Evolutionary conservation across 1,284 basidiomycete genomes (phyloP).

Genomic region (Ustilago tritici): DNA sequence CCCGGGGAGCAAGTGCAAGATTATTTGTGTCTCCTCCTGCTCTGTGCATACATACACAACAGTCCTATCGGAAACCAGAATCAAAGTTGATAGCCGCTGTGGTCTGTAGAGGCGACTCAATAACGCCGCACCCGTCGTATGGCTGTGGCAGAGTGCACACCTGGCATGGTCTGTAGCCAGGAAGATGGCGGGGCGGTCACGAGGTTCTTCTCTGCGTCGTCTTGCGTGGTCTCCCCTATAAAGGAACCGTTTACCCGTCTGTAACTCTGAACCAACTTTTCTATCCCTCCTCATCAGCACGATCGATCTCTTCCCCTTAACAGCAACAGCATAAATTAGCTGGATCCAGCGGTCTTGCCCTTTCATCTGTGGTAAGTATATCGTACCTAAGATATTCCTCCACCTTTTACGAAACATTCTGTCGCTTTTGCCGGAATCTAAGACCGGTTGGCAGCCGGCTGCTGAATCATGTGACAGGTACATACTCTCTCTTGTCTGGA

Average conservation of each 20-base stretch:
- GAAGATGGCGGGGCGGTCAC: background rate
- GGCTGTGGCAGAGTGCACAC: background rate
- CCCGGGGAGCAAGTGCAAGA: constrained; percentile 31
- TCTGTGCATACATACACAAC: background rate
- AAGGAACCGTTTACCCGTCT: background rate
- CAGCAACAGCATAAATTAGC: too few species aligned
- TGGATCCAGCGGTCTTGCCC: background rate
- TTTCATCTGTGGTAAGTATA: background rate
- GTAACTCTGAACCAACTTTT: background rate
- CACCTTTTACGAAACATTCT: background rate
- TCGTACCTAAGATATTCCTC: background rate
- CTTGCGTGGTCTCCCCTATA: background rate
- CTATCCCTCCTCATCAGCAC: too few species aligned
- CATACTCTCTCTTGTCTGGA: background rate
- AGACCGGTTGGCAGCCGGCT: background rate
- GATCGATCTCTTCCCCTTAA: too few species aligned
- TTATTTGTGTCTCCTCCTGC: background rate
- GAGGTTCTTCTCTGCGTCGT: background rate
- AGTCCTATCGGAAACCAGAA: background rate
- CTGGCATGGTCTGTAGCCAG: too few species aligned
- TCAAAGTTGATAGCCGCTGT: constrained; percentile 7
- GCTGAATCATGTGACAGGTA: background rate
- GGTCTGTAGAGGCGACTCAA: too few species aligned
- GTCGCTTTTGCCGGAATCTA: background rate
- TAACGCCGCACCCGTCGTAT: background rate